Base-by-base conservation (phyloP, 306 rosid species). In the Dryas drummondii region DNA sequence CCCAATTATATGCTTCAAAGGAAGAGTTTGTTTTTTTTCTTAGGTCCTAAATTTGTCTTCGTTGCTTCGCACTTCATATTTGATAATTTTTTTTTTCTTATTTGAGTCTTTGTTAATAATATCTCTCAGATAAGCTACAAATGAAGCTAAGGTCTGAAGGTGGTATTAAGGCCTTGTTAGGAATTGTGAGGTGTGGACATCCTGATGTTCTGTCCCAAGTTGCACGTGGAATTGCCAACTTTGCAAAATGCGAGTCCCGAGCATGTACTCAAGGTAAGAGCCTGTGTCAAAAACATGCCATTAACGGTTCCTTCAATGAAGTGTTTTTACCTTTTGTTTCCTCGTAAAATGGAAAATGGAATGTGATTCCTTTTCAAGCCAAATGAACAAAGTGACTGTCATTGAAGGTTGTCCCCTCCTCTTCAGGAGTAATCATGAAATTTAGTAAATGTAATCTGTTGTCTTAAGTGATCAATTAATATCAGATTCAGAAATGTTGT, bases 161-260 rank as follows among this genome's bases (percentile, higher is more conserved):
- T 60, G 98, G 98, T 75, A 85, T 96, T 32, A 96, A 89, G 88
- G 99, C 97, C 58, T 84, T 96, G 83, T 83, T 96, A 44, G 99
- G 98, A 82, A 92, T 96, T 45, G 99, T 92, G 66, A 87, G 99
- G 85, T 92, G 98, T 74, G 97, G 96, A 59, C 99, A 96, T 81
- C 92, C 99, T 13, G 98, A 96, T 74, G 99, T 94, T 77, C 98
- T 94, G 82, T 87, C 99, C 73, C 99, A 96, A 86, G 96, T 96
- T 59, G 98, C 99, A 48, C 87, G 98, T 72, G 99, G 99, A 77
- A 90, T 96, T 13, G 99, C 99, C 4, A 96, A 96, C 86, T 96
- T 92, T 42, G 99, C 99, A 50, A 96, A 96, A 83, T 96, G 99
- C 76, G 99, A 96, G 78, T 96, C 99, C 49, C 94, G 99, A 68